phyloP scores from a whole-genome alignment of 2,329 filamentous ascomycete species.

The Arthrobotrys musiformis region DNA sequence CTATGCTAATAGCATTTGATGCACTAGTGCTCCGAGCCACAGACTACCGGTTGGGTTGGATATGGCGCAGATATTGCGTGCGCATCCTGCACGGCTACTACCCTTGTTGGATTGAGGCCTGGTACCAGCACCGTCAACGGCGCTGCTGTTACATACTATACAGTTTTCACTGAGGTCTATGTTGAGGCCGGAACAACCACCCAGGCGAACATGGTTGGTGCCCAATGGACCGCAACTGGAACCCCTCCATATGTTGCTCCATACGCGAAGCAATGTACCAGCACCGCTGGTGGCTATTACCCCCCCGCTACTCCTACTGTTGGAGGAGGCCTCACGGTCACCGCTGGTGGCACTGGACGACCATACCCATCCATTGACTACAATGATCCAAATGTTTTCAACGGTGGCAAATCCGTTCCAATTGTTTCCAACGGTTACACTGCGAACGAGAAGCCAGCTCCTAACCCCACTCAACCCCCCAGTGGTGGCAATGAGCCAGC shows the following conservation, averaged over 20 bases:
- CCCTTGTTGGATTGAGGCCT: slow-evolving; percentile 40
- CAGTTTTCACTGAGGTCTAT: slow-evolving; percentile 49
- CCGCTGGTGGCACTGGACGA: neutral
- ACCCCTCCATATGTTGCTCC: slow-evolving; percentile 32
- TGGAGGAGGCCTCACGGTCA: slow-evolving; percentile 9
- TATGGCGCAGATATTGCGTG: slow-evolving; percentile 42
- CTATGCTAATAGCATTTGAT: slow-evolving; percentile 9
- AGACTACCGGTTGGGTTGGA: slow-evolving; percentile 51
- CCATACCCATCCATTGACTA: slow-evolving; percentile 41
- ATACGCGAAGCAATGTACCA: slow-evolving; percentile 37
- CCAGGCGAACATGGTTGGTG: slow-evolving; percentile 10
- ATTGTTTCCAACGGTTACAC: slow-evolving; percentile 42
- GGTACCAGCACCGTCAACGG: slow-evolving; percentile 3
- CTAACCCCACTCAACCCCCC: neutral
- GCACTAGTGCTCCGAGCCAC: slow-evolving; percentile 40
- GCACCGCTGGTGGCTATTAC: neutral
- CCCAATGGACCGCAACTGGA: slow-evolving; percentile 30
- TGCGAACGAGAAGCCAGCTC: neutral
- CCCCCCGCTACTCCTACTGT: neutral
- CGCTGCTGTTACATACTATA: slow-evolving; percentile 31
- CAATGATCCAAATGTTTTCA: slow-evolving; percentile 42
- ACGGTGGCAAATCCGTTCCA: slow-evolving; percentile 29
- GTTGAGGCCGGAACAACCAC: slow-evolving; percentile 36
- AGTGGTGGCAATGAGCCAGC: neutral
- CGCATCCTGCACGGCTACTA: slow-evolving; percentile 44